phyloP scores from a whole-genome alignment of 768 basidiomycete genomes.

The Tricholoma bakamatsutake region DNA sequence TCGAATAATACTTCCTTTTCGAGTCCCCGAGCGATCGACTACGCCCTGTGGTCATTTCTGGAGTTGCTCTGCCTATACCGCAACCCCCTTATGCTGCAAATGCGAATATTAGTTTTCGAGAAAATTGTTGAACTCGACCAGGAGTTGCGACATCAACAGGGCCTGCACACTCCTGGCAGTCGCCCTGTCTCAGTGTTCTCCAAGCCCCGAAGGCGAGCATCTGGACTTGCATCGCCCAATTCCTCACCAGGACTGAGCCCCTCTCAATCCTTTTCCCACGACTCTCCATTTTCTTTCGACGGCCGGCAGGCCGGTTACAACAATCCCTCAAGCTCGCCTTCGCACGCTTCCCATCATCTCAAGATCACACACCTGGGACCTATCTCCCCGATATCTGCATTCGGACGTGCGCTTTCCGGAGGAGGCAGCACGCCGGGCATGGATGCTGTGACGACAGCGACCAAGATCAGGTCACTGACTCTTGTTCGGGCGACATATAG shows the following conservation, averaged over 20 bases:
- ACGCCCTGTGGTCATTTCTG: constrained; percentile 65
- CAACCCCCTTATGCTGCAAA: constrained; percentile 57
- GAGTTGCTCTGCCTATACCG: constrained; percentile 60
- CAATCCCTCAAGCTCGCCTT: constrained; percentile 25
- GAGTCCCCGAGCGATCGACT: constrained; percentile 61
- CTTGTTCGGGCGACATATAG: constrained; percentile 56
- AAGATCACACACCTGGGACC: constrained; percentile 62
- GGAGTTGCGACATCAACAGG: constrained; percentile 34
- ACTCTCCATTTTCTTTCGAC: constrained; percentile 13
- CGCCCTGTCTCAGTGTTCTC: constrained; percentile 49
- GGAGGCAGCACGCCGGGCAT: constrained; percentile 17
- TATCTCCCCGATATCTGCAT: constrained; percentile 30
- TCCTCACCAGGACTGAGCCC: constrained; percentile 36
- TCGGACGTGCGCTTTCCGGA: constrained; percentile 27
- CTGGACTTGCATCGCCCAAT: constrained; percentile 39
- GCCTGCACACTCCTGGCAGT: constrained; percentile 22
- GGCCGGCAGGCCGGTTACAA: constrained; percentile 39
- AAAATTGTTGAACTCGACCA: constrained; percentile 51
- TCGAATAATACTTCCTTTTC: constrained; percentile 19
- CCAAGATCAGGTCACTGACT: constrained; percentile 41
- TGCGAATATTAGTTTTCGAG: constrained; percentile 62
- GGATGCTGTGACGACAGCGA: constrained; percentile 27
- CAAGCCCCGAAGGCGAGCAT: constrained; percentile 45
- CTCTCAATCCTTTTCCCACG: constrained; percentile 24
- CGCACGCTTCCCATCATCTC: constrained; percentile 30